Conservation (phyloP, 371 early-diverging fungal genomes). For the Circinella umbellata region DNA sequence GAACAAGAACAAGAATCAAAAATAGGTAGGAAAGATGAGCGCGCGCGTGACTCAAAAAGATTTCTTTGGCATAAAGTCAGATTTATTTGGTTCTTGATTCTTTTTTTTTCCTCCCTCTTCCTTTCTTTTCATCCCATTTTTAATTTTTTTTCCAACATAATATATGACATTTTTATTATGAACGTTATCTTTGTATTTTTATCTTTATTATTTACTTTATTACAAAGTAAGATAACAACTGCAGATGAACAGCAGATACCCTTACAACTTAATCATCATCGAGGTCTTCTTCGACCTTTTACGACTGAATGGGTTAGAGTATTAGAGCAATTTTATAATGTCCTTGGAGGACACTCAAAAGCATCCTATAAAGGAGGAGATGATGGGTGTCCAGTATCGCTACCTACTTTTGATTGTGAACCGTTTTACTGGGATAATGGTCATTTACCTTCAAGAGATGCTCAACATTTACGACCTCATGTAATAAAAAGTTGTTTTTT, state of each 20-base stretch:
- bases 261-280: neutral
- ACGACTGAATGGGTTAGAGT: conserved; percentile 51
- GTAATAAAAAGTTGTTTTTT: conserved; percentile 31
- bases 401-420: conserved; percentile 53
- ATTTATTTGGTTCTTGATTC: no score
- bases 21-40: no score
- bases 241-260: neutral
- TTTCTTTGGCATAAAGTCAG: no score
- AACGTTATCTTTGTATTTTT: neutral
- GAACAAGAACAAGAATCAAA: no score
- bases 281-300: conserved; percentile 32
- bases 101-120: neutral
- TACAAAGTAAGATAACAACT: neutral
- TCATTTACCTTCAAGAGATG: conserved; percentile 42
- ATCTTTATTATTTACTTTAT: neutral
- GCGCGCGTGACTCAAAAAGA: no score
- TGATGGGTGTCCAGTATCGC: conserved; percentile 35
- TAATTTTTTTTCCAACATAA: neutral
- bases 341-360: conserved; percentile 38
- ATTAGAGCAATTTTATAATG: conserved; percentile 53
- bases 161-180: neutral
- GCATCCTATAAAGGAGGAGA: conserved; percentile 24
- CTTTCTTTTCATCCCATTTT: neutral
- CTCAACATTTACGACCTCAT: conserved; percentile 58
- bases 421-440: conserved; percentile 46